Evolutionary conservation across 2,329 filamentous ascomycete species (phyloP), one percentile per base, ranked within the genome.

Genomic region (Ascochyta pisi): DNA sequence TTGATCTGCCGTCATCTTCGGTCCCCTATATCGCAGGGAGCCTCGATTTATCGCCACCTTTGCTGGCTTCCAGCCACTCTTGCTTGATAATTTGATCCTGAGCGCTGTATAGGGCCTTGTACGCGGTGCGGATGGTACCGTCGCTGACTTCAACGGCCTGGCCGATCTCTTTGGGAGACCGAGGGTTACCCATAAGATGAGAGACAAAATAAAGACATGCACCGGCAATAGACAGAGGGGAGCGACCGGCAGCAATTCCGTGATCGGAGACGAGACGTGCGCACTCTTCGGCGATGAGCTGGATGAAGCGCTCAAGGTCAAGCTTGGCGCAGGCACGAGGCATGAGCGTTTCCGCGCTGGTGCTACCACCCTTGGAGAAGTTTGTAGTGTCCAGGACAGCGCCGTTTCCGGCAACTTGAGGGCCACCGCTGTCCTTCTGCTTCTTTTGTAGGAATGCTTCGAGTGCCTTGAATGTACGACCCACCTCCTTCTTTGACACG

Each of bases 161-260:
- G 5, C 92, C 90, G 66, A 99, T 97, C 58, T 96, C 90, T 75
- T 93, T 93, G n/a, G 92, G 89, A 6, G 86, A 82, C 68, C 90
- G 90, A 19, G 86, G 82, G 64, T 95, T 86, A 52, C 89, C 90
- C 79, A 96, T 89, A 34, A 98, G 83, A 70, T 94, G 87, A 27
- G 91, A 92, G 4, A 94, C 90, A 87, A 98, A 95, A 82, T 95
- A 99, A 76, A 99, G 97, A 75, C 92, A 96, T 29, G 95, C 93
- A 16, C 93, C 94, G 6, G 96, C 94, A 58, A 96, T 92, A 1
- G 94, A 97, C 44, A 99, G 82, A 19, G 95, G 95, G 54, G 94
- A 98, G 57, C 95, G 91, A 63, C 95, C 95, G 33, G 94, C 93
- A 57, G 98, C 84, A 51, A 92, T 89, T 56, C 91, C 89, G 58